These are phyloP conservation scores for Melanomma pulvis-pyrius DNA, from an alignment of 495 filamentous ascomycete species.

Conservation along the genomic window DNA sequence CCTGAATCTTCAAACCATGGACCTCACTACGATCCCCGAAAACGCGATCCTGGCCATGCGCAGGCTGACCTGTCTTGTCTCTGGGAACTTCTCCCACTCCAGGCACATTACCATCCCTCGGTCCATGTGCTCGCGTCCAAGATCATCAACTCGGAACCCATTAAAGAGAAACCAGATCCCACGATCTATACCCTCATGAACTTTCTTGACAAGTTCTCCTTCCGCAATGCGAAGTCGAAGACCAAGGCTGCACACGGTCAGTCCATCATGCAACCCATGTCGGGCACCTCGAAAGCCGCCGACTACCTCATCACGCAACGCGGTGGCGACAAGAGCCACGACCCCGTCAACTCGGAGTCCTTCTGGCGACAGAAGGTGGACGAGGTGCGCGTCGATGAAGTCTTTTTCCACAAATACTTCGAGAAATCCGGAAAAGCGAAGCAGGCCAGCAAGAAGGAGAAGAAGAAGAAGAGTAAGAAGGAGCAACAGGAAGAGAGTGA, in stretches of 20 bases:
- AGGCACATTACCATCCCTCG: conserved; percentile 88
- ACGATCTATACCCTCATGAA: conserved; percentile 84
- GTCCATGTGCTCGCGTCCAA: conserved; percentile 81
- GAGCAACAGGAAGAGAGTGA: conserved; percentile 49
- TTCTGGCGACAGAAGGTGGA: conserved; percentile 92
- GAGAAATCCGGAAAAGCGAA: conserved; percentile 70
- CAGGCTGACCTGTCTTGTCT: conserved; percentile 88
- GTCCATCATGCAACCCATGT: conserved; percentile 95
- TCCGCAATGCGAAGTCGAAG: conserved; percentile 80
- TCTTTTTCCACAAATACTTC: conserved; percentile 98
- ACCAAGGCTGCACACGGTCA: conserved; percentile 63
- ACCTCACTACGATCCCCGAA: conserved; percentile 75
- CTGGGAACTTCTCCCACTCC: conserved; percentile 82
- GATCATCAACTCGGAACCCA: conserved; percentile 65
- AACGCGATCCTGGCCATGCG: conserved; percentile 86
- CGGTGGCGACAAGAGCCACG: conserved; percentile 51
- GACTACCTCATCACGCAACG: conserved; percentile 66
- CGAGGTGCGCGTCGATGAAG: conserved; percentile 85
- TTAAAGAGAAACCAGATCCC: conserved; percentile 85
- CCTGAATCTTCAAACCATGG: neutral
- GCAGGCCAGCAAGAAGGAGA: conserved; percentile 51
- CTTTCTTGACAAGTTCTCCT: conserved; percentile 96
- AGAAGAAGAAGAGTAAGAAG: conserved; percentile 57
- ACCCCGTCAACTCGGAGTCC: conserved; percentile 76
- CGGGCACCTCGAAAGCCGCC: conserved; percentile 62